A percentile compares a stretch with the other conserved stretches of the same genome.
Conservation (phyloP, 1,284 basidiomycete genomes). For the Cyathus olla region DNA sequence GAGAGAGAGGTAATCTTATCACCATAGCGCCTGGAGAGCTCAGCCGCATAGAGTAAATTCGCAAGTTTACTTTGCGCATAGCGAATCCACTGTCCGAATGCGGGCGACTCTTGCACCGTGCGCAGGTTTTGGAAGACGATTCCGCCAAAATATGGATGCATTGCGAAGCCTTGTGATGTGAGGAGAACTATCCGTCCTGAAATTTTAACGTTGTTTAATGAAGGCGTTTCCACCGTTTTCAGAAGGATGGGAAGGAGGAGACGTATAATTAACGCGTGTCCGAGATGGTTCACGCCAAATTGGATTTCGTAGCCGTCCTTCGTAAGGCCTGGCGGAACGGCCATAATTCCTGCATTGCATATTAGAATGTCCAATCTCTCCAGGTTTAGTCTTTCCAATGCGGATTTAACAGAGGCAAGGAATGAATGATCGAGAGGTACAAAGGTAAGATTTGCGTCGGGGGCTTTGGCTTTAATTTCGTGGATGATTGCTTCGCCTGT, state of each 20-base stretch:
- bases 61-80: constrained; percentile 3
- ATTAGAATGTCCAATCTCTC: not conserved
- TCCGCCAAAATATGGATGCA: not conserved
- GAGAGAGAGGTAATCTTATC: constrained; percentile 5
- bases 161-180: not conserved
- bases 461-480: not conserved
- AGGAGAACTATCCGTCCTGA: not conserved
- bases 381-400: not conserved
- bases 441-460: not conserved
- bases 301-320: constrained; percentile 2
- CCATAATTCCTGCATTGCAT: constrained; percentile 1
- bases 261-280: not conserved
- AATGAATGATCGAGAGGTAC: not conserved
- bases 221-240: not conserved
- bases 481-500: not conserved
- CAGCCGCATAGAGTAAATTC: not conserved
- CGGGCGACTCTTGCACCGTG: not conserved
- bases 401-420: not conserved
- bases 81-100: not conserved
- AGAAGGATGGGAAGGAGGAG: not conserved
- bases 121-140: not conserved
- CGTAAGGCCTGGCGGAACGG: not conserved
- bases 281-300: not conserved
- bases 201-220: not conserved
- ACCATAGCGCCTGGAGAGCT: not conserved